Base-by-base conservation (phyloP, 2,329 filamentous ascomycete genomes). In the Diaporthe longicolla region DNA sequence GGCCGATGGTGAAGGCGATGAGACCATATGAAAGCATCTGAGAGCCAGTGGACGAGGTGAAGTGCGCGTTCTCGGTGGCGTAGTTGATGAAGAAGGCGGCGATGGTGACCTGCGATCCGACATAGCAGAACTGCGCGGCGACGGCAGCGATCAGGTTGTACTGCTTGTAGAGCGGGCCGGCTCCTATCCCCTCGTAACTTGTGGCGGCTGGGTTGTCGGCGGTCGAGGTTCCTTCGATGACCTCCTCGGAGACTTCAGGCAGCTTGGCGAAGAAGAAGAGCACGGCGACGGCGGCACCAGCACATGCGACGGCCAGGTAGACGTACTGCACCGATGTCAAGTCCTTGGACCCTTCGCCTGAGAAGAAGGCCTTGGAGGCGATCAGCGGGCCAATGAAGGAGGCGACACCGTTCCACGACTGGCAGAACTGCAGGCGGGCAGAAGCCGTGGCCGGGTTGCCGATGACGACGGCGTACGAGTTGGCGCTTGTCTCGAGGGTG, bases 281-380 rank as follows among this genome's bases (percentile, higher is more conserved):
- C 2, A 86, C 82, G 0, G 89, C 87, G 1, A 92, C 84, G 13
- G 88, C 73, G 75, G 87, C 88, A 35, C 91, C 89, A 74, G 92
- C 92, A 76, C 84, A 84, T 3, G 90, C 90, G 43, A 92, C 90
- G 6, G 88, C 90, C 3, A 92, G 85, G 77, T 93, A 93, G 1
- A 89, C 87, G 89, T 89, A 92, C 79, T 92, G 90, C 11, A 92
- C 90, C 70, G 89, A 92, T 76, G 85, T 82, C 70, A 92, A 80
- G 4, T 87, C 85, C n/a, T 86, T 80, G 13, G 81, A 82, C 66
- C 84, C 85, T 45, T 88, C 84, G 69, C 88, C 83, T 55, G 87
- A 86, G 80, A 92, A 92, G 82, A 93, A 91, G 65, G 91, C 90
- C 66, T 89, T 88, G 2, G 86, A 87, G 0, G 88, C 90, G 10